Percentiles rank a stretch among this genome's conserved stretches.
These are phyloP conservation scores for Picochlorum sp. DNA, from an alignment of 139 green algal species.

Conservation along the genomic window DNA sequence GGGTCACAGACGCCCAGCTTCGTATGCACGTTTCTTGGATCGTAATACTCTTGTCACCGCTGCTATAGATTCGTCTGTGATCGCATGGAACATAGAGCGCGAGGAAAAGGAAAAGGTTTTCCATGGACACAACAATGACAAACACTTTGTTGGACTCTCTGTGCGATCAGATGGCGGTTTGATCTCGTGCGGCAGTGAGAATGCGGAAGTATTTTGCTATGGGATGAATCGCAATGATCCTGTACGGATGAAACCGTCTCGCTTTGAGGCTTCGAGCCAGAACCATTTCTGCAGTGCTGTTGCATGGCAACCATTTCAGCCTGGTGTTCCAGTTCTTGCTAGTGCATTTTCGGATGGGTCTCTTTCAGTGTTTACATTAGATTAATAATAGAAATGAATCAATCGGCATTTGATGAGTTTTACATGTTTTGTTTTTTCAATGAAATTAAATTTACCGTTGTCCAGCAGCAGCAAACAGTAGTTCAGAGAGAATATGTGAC, in stretches of 20 bases:
- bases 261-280: neutral
- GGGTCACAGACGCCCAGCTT: conserved; percentile 55
- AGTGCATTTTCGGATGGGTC: conserved; percentile 26
- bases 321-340: conserved; percentile 22
- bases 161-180: conserved; percentile 51
- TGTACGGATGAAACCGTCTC: neutral
- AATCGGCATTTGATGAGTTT: too few relatives aligned
- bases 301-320: conserved; percentile 21
- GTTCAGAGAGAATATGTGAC: too few relatives aligned
- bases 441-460: too few relatives aligned
- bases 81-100: conserved; percentile 47
- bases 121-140: conserved; percentile 70
- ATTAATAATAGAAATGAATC: too few relatives aligned
- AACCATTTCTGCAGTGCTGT: conserved; percentile 33
- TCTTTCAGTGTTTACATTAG: neutral
- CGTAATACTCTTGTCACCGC: conserved; percentile 53
- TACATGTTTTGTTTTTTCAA: too few relatives aligned
- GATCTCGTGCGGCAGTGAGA: conserved; percentile 71
- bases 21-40: conserved; percentile 73
- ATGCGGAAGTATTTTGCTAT: conserved; percentile 19
- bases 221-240: conserved; percentile 17
- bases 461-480: too few relatives aligned
- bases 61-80: conserved; percentile 69
- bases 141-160: conserved; percentile 86
- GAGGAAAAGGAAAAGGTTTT: conserved; percentile 20